These are phyloP conservation scores for Solanum etuberosum DNA, from an alignment of 257 asterid species.

Conservation along the genomic window DNA sequence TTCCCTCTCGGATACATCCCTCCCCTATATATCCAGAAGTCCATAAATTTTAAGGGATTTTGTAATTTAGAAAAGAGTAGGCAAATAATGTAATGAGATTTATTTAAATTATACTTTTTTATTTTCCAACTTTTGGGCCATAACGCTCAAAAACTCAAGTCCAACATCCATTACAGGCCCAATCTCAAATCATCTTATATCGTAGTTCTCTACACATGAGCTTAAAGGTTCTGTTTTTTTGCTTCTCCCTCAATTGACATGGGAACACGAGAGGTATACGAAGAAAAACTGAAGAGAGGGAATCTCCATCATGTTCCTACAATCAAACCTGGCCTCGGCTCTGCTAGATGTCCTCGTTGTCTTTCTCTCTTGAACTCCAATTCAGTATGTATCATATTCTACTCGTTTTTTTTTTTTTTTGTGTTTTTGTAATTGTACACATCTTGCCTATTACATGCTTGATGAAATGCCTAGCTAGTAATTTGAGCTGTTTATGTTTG, in stretches of 20 bases:
- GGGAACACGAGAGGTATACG: slow-evolving; percentile 88
- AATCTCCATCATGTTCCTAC: slow-evolving; percentile 66
- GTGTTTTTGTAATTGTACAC: not conserved
- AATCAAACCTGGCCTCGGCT: slow-evolving; percentile 71
- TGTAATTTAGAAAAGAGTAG: too few species aligned
- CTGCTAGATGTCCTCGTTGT: slow-evolving; percentile 79
- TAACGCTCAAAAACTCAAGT: not conserved
- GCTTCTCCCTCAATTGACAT: not conserved
- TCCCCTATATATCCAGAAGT: too few species aligned
- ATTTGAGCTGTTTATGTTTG: not conserved
- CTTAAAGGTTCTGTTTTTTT: not conserved
- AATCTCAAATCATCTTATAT: not conserved
- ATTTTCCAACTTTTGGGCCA: not conserved
- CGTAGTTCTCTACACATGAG: not conserved
- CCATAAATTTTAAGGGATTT: too few species aligned
- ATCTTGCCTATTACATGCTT: slow-evolving; percentile 1
- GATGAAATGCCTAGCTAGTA: slow-evolving; percentile 5
- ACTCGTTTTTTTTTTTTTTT: not conserved
- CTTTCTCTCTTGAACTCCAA: slow-evolving; percentile 47
- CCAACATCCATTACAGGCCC: not conserved
- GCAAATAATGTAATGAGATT: too few species aligned
- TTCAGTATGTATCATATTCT: slow-evolving; percentile 7
- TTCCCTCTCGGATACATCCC: too few species aligned
- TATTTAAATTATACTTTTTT: too few species aligned
- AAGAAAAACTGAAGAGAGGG: slow-evolving; percentile 60